Evolutionary conservation across 306 rosid species (phyloP).

Genomic region (Medicago lupulina): DNA sequence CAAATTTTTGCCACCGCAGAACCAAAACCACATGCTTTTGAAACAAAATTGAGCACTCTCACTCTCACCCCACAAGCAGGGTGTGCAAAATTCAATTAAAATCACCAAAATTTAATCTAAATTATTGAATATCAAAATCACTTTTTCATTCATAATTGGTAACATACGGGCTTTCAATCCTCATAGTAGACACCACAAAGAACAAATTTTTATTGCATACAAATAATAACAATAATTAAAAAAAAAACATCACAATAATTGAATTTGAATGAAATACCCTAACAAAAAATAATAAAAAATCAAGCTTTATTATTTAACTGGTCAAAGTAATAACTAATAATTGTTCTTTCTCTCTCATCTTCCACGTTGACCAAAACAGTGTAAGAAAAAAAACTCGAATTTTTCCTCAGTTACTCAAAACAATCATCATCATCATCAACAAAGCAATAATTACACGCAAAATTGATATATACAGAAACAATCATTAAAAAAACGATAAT

Average conservation of each 20-base stretch:
- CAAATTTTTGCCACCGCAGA: no score
- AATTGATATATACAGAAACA: not conserved
- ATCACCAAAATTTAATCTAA: no score
- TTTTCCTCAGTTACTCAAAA: conserved; percentile 8
- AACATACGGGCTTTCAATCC: no score
- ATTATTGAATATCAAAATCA: no score
- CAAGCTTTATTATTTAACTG: conserved; percentile 5
- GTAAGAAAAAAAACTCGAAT: not conserved
- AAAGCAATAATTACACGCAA: conserved; percentile 13
- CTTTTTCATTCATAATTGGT: no score
- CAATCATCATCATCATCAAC: conserved; percentile 29
- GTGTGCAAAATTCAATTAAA: not conserved
- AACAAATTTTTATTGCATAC: not conserved
- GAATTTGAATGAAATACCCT: not conserved
- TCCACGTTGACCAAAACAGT: conserved; percentile 41
- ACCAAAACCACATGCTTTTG: not conserved
- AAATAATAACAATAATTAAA: not conserved
- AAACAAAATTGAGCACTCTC: not conserved
- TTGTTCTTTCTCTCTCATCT: not conserved
- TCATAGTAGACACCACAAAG: not conserved
- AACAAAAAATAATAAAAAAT: not conserved
- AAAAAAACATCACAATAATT: no score
- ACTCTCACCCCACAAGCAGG: not conserved
- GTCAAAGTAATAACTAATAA: conserved; percentile 40
- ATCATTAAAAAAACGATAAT: not conserved